These are phyloP conservation scores for Saccharomycopsis sp. DNA, from an alignment of 805 yeast species.

Conservation along the genomic window DNA sequence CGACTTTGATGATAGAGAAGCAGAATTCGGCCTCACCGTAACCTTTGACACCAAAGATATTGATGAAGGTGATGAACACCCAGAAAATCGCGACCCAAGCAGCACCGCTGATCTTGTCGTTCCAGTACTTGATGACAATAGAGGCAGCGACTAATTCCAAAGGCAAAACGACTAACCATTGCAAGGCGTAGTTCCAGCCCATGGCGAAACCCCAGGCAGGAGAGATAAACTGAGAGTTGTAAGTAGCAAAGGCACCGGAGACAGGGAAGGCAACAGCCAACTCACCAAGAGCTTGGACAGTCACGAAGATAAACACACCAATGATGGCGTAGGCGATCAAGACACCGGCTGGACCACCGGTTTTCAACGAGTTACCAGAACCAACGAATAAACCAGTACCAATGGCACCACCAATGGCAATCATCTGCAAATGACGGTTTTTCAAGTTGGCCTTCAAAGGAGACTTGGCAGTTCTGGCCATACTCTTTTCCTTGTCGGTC, in stretches of 20 bases:
- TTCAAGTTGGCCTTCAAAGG: conserved; percentile 52
- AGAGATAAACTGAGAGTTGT: conserved; percentile 45
- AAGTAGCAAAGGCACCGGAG: conserved; percentile 46
- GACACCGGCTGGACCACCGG: conserved; percentile 62
- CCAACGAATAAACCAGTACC: conserved; percentile 70
- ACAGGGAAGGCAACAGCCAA: conserved; percentile 47
- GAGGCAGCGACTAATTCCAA: conserved; percentile 55
- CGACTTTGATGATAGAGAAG: conserved; percentile 40
- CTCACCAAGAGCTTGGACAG: conserved; percentile 53
- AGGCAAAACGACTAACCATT: conserved; percentile 52
- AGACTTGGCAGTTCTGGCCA: conserved; percentile 36
- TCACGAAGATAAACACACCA: conserved; percentile 49
- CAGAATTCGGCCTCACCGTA: conserved; percentile 55
- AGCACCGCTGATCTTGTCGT: conserved; percentile 42
- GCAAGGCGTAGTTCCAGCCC: conserved; percentile 46
- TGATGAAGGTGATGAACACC: conserved; percentile 39
- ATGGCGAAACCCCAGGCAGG: conserved; percentile 51
- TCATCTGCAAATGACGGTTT: conserved; percentile 55
- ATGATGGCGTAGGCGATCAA: conserved; percentile 49
- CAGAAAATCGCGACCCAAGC: conserved; percentile 57
- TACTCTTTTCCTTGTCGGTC: conserved; percentile 35
- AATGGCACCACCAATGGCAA: conserved; percentile 65
- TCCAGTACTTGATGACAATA: conserved; percentile 53
- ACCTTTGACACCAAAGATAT: conserved; percentile 45
- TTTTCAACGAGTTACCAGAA: conserved; percentile 49